These are phyloP conservation scores for Zalaria obscura DNA, from an alignment of 2,329 filamentous ascomycete species.

Conservation along the genomic window DNA sequence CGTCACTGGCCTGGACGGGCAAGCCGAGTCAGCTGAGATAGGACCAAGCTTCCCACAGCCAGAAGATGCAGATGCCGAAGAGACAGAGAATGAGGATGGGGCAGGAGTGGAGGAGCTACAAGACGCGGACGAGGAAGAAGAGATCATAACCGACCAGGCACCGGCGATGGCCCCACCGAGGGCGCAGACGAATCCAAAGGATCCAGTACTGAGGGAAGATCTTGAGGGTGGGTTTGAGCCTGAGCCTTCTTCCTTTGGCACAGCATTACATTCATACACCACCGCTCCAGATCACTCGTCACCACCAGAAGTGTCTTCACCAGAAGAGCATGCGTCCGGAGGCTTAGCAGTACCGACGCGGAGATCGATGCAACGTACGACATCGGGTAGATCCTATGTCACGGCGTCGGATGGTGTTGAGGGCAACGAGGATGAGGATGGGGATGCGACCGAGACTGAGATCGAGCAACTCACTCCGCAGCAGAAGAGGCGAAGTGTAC, in stretches of 20 bases:
- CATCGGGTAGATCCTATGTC: neutral
- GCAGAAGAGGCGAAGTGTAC: neutral
- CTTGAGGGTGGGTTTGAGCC: conserved; percentile 9
- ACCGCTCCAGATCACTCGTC: conserved; percentile 1
- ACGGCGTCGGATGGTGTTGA: neutral
- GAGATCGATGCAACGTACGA: neutral
- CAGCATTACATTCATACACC: conserved; percentile 1
- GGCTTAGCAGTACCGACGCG: neutral
- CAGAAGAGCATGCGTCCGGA: neutral
- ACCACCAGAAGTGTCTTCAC: neutral
- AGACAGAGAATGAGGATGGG: conserved; percentile 10
- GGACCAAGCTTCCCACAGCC: conserved; percentile 29
- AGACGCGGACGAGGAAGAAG: conserved; percentile 8
- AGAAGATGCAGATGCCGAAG: conserved; percentile 11
- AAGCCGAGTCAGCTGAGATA: conserved; percentile 22
- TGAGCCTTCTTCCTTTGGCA: neutral
- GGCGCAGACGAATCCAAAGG: conserved; percentile 2
- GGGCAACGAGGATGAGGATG: conserved; percentile 8
- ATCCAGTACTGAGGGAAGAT: conserved; percentile 2
- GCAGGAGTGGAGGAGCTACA: conserved; percentile 13
- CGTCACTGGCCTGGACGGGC: conserved; percentile 25
- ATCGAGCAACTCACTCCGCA: neutral
- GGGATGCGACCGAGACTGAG: conserved; percentile 8
- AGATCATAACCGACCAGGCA: conserved; percentile 11
- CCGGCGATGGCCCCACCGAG: conserved; percentile 18